These are phyloP conservation scores for Cutaneotrichosporon cavernicola DNA, from an alignment of 1,284 basidiomycete species.

Conservation along the genomic window DNA sequence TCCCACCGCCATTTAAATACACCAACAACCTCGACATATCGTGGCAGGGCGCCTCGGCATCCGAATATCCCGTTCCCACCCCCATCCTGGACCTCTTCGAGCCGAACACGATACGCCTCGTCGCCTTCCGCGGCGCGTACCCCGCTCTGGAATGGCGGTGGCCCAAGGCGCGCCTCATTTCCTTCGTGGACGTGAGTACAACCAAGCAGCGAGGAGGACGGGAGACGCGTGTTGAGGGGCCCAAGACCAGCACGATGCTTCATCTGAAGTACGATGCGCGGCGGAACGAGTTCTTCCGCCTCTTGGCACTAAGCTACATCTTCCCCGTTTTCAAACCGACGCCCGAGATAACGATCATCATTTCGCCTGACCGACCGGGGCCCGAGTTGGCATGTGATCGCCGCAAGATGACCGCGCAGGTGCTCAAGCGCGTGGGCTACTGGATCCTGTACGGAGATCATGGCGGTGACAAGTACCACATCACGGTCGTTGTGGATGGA, in stretches of 20 bases:
- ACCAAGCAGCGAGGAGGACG: background rate
- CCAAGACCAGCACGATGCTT: background rate
- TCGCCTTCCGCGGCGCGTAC: background rate
- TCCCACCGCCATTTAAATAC: background rate
- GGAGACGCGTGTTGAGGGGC: background rate
- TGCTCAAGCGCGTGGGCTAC: background rate
- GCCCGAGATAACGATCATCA: background rate
- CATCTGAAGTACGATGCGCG: constrained; percentile 4
- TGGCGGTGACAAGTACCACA: background rate
- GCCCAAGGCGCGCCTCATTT: background rate
- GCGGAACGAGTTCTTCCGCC: constrained; percentile 1
- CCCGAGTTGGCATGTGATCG: background rate
- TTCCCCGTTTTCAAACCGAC: background rate
- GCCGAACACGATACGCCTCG: background rate
- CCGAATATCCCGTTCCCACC: background rate
- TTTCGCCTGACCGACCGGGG: background rate
- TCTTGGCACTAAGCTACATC: background rate
- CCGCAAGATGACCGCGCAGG: background rate
- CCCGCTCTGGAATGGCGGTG: background rate
- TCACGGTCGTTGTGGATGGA: constrained; percentile 1
- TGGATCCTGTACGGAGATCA: constrained; percentile 2
- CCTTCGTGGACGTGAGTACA: constrained; percentile 3
- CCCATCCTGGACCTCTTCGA: background rate
- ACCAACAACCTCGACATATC: background rate
- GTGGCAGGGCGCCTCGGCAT: background rate